These are phyloP conservation scores for Coniochaeta sp. DNA, from an alignment of 2,329 filamentous ascomycete genomes.

Conservation along the genomic window DNA sequence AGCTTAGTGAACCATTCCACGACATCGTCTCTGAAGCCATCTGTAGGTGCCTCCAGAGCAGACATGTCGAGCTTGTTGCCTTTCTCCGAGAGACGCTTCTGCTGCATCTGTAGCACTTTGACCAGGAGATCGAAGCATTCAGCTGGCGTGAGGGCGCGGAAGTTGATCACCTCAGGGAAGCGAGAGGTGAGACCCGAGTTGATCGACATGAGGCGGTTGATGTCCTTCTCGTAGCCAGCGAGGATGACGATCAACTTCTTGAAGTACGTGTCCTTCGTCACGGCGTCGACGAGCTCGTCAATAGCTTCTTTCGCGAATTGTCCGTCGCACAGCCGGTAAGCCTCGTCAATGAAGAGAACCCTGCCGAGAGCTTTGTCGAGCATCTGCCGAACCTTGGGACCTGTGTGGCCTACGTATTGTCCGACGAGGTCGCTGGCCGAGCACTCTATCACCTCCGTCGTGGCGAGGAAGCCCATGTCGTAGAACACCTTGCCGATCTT, in stretches of 20 bases:
- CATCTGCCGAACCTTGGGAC: slow-evolving; percentile 54
- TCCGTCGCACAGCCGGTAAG: slow-evolving; percentile 56
- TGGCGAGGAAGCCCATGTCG: slow-evolving; percentile 61
- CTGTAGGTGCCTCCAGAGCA: slow-evolving; percentile 12
- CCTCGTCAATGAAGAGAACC: slow-evolving; percentile 67
- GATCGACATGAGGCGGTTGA: slow-evolving; percentile 52
- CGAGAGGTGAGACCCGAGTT: slow-evolving; percentile 59
- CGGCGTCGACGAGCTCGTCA: slow-evolving; percentile 44
- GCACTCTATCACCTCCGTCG: slow-evolving; percentile 53
- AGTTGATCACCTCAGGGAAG: slow-evolving; percentile 56
- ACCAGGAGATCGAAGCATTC: slow-evolving; percentile 39
- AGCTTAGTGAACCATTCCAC: slow-evolving; percentile 31
- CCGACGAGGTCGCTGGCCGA: slow-evolving; percentile 65
- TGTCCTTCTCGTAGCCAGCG: slow-evolving; percentile 61
- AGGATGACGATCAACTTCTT: slow-evolving; percentile 60
- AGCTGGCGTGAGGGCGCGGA: slow-evolving; percentile 34
- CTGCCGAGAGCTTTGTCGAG: slow-evolving; percentile 58
- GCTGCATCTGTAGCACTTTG: slow-evolving; percentile 20
- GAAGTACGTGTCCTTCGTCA: slow-evolving; percentile 49
- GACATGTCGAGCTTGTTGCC: slow-evolving; percentile 16
- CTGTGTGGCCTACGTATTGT: slow-evolving; percentile 62
- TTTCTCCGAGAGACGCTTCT: slow-evolving; percentile 9
- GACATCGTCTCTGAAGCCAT: slow-evolving; percentile 16
- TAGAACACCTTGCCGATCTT: slow-evolving; percentile 72
- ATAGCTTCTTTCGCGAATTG: slow-evolving; percentile 50